These are phyloP conservation scores for Lantana camara DNA, from an alignment of 257 asterid species.

Conservation along the genomic window DNA sequence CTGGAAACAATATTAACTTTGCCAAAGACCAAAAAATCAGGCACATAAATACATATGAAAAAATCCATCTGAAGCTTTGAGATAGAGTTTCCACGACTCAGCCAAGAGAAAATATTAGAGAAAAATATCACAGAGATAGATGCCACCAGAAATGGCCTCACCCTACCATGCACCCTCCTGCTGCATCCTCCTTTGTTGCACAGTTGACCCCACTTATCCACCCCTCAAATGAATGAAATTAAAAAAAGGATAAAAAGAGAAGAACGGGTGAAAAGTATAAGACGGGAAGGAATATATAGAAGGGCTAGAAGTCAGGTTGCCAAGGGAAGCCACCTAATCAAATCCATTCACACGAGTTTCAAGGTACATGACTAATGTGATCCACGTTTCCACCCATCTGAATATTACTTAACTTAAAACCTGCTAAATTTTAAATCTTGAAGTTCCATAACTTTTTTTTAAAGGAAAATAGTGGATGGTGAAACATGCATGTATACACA, in stretches of 20 bases:
- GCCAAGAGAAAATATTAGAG: too few relatives aligned
- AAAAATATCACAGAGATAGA: neutral
- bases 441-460: too few relatives aligned
- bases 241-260: neutral
- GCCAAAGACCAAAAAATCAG: too few relatives aligned
- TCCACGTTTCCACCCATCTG: neutral
- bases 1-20: neutral
- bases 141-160: neutral
- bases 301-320: neutral
- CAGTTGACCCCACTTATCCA: neutral
- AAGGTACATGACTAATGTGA: too few relatives aligned
- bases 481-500: too few relatives aligned
- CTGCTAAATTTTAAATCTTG: neutral
- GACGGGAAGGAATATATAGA: neutral
- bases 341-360: neutral
- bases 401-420: neutral
- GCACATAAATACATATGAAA: too few relatives aligned
- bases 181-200: neutral
- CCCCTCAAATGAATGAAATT: neutral
- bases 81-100: too few relatives aligned
- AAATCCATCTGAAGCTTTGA: too few relatives aligned
- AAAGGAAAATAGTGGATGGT: too few relatives aligned
- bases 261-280: neutral
- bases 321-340: slow-evolving; percentile 13
- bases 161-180: slow-evolving; percentile 12